A percentile compares a stretch with the other conserved stretches of the same genome.
These are phyloP conservation scores for Raddia distichophylla DNA, from an alignment of 176 grass and related monocot species.

Conservation along the genomic window DNA sequence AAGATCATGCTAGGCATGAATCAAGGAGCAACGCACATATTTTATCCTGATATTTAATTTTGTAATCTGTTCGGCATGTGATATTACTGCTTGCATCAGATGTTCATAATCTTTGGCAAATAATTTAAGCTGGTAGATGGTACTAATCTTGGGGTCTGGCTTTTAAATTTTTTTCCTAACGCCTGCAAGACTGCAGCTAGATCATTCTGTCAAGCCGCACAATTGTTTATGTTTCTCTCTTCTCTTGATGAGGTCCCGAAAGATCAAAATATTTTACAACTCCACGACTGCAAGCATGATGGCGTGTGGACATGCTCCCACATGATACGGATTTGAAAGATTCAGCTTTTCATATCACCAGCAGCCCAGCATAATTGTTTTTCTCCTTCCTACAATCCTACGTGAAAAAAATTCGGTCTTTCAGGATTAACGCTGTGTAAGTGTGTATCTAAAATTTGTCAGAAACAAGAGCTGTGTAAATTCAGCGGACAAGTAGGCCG, in stretches of 20 bases:
- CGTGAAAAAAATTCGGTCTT: neutral
- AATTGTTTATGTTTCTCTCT: neutral
- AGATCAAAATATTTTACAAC: neutral
- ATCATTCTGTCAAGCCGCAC: neutral
- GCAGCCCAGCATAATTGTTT: neutral
- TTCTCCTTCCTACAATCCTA: neutral
- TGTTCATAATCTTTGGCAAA: neutral
- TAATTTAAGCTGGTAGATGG: neutral
- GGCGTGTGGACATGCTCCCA: conserved; percentile 17
- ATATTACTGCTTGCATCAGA: conserved; percentile 4
- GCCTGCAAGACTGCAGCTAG: neutral
- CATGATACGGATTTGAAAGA: neutral
- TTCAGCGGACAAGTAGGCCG: too few relatives aligned
- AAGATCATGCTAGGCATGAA: conserved; percentile 34
- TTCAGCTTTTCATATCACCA: conserved; percentile 6
- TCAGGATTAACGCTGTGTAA: neutral
- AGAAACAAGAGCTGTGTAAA: too few relatives aligned
- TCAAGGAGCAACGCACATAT: neutral
- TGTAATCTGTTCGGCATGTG: conserved; percentile 14
- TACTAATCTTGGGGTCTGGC: neutral
- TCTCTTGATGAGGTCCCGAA: neutral
- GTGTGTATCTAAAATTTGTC: neutral
- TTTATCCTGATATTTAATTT: neutral
- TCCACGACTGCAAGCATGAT: neutral
- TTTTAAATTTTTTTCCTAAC: neutral